Percentiles rank a stretch among this genome's conserved stretches.
Evolutionary conservation across 108 stramenopile genomes (phyloP).

Genomic region (Pseudonitzschia multiseries): DNA sequence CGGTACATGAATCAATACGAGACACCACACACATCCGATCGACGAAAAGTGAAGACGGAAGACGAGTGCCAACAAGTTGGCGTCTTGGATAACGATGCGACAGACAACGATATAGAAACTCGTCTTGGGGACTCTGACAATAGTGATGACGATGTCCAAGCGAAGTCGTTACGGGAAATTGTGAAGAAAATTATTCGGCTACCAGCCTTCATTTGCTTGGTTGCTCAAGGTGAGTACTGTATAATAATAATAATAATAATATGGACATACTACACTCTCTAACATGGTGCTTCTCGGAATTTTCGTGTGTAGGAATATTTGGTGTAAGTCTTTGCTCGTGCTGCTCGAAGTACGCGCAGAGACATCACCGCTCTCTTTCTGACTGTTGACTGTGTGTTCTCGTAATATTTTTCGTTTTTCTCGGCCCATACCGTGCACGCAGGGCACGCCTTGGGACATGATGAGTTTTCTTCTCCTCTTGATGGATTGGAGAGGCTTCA

Average conservation of each 20-base stretch:
- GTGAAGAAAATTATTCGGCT: constrained; percentile 40
- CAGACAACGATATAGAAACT: neutral
- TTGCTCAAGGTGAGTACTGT: constrained; percentile 38
- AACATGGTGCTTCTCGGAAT: too few relatives aligned
- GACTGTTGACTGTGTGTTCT: too few relatives aligned
- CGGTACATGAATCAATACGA: constrained; percentile 1
- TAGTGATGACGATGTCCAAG: constrained; percentile 5
- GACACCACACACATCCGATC: neutral
- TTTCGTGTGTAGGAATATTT: too few relatives aligned
- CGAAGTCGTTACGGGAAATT: constrained; percentile 29
- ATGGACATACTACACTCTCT: too few relatives aligned
- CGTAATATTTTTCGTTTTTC: too few relatives aligned
- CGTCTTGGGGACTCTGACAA: neutral
- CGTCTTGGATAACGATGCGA: neutral
- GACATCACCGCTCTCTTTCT: too few relatives aligned
- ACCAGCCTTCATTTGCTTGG: constrained; percentile 49
- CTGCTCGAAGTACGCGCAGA: too few relatives aligned
- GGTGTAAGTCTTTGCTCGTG: too few relatives aligned
- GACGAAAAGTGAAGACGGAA: too few relatives aligned
- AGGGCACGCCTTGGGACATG: constrained; percentile 57
- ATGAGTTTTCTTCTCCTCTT: constrained; percentile 55
- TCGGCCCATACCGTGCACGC: neutral
- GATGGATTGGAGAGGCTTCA: constrained; percentile 53
- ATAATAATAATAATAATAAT: too few relatives aligned
- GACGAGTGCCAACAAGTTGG: too few relatives aligned